Evolutionary conservation across 2,329 filamentous ascomycete species (phyloP), one percentile per base, ranked within the genome.

Genomic region (Westerdykella ornata): DNA sequence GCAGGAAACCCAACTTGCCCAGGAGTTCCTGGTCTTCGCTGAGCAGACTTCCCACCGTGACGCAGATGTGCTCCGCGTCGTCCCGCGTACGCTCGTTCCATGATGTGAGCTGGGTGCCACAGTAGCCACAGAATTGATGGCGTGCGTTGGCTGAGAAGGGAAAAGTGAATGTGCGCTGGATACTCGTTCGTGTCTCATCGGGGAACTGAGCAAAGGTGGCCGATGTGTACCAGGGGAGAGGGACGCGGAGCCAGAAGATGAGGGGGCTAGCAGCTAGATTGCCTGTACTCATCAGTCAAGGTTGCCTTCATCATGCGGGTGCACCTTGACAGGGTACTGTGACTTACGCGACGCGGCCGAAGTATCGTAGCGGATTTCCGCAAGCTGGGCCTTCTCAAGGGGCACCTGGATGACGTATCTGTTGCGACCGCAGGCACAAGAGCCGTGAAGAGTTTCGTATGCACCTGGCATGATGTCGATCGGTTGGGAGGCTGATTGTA

Each of bases 41-140:
- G 29, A 78, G 61, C 39, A 96, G 70, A 52, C 83, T 90, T 4
- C 86, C 86, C n/a, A 95, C 71, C 0, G 88, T 85, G 43, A 95
- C 71, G 44, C 81, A 82, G 68, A 96, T 88, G 60, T 78, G 90
- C 6, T 88, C 80, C 11, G 83, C 82, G 60, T 92, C 85, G 38
- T 72, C 73, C 1, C 66, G 69, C 0, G 85, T 84, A 17, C 78
- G 67, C 63, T 94, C 88, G 35, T 81, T 83, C 88, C 88, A 95
- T 54, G 83, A 87, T 0, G 83, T 84, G 40, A 96, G 71, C 11
- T 85, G 84, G 0, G 88, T 94, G 39, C 89, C 89, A 63, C 89
- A 95, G 69, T 85, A 94, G 17, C 89, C 89, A 67, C 89, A 96
- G 66, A 96, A 96, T 52, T 88, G 78, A 37, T 86, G 80, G 60